Evolutionary conservation across 495 filamentous ascomycete genomes (phyloP), one percentile per base, ranked within the genome.

Genomic region (Usnea hakonensis): DNA sequence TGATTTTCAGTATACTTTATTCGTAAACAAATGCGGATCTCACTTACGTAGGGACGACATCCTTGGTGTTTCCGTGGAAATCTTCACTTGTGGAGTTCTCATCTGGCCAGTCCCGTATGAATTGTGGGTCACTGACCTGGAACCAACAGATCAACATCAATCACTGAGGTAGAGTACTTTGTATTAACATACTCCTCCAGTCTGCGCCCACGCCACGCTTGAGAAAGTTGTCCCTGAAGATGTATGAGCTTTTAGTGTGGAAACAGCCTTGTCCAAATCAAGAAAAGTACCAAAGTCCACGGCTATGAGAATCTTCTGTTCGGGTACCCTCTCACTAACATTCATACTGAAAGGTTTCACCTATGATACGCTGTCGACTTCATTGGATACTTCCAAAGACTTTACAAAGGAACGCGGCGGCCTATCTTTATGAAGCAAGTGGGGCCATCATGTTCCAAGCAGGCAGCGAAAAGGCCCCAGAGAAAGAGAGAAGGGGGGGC

Each of bases 31-130:
- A 3, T 21, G n/a, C 21, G 5, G 36, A 23, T 38, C 11, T 19
- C 19, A 56, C 54, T 56, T 26, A 56, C 54, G 33, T 56, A 5
- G 54, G 54, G 5, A 56, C 54, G 36, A 19, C 23, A 13, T 56
- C 54, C 36, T 21, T 38, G 32, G 33, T 56, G 13, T 53, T 53
- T 53, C 48, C 48, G 16, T 53, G 48, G 19, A 56, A 56, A 53
- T 53, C 48, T 21, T 37, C 32, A 37, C 54, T 14, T 14, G 54
- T 38, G 36, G 54, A 56, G 6, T 56, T 23, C 19, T 56, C 36
- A 14, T 38, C 21, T n/a, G 54, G 54, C 54, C 54, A 56, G 33
- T 38, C 19, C 23, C 37, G 54, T 26, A 56, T 26, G 9, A 56
- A 11, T 5, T 56, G 33, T 56, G 36, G 54, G 21, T n/a, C 33